Evolutionary conservation across 805 yeast species (phyloP).

Genomic region (Clavispora carvajalis): DNA sequence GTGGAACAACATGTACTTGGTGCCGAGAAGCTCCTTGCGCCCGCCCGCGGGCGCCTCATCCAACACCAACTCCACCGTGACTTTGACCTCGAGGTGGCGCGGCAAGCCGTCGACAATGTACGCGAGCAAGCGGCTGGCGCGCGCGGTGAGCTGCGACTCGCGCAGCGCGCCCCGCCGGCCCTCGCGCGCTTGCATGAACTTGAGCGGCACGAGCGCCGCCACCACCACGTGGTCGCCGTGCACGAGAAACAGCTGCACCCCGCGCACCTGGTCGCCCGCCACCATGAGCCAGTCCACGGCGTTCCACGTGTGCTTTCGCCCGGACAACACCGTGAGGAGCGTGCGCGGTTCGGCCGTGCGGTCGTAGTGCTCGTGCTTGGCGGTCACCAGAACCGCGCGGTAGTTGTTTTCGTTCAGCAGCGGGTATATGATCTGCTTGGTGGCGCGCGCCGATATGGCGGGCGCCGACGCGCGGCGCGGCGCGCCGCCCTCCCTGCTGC

Average conservation of each 20-base stretch:
- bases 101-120: conserved; percentile 17
- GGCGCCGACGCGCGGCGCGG: conserved; percentile 4
- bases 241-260: conserved; percentile 21
- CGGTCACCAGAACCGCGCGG: conserved; percentile 34
- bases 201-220: conserved; percentile 28
- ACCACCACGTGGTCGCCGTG: conserved; percentile 38
- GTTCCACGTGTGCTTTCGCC: conserved; percentile 42
- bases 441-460: conserved; percentile 1
- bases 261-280: conserved; percentile 6
- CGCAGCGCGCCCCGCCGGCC: conserved; percentile 9
- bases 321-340: conserved; percentile 32
- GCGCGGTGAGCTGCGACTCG: conserved; percentile 16
- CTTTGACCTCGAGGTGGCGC: conserved; percentile 23
- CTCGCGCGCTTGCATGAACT: conserved; percentile 10
- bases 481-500: conserved; percentile 10
- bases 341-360: conserved; percentile 23
- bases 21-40: conserved; percentile 16
- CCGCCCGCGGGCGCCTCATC: conserved; percentile 12
- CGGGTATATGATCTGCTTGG: conserved; percentile 19
- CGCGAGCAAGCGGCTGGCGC: conserved; percentile 18
- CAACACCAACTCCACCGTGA: conserved; percentile 36
- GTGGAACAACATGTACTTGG: conserved; percentile 32
- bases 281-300: conserved; percentile 34
- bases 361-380: conserved; percentile 38
- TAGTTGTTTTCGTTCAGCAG: conserved; percentile 41